A percentile compares a stretch with the other conserved stretches of the same genome.
Conservation (phyloP, 225 moss, liverwort and hornwort genomes). For the Polytrichum commune region DNA sequence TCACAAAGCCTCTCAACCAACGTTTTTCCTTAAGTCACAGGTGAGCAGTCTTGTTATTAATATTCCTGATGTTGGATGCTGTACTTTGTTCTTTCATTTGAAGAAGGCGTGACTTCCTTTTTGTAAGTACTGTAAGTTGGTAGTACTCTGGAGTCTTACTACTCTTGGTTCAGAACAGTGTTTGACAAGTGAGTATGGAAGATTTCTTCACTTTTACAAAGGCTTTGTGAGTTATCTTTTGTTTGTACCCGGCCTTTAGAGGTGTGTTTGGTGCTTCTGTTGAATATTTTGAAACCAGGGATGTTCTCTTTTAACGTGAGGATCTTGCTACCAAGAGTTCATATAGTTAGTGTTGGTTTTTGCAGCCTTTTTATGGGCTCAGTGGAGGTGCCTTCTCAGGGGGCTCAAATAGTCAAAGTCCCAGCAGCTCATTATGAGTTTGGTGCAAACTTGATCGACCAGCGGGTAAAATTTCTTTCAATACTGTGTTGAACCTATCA, state of each 20-base stretch:
- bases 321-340: no score
- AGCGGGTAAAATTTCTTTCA: slow-evolving; percentile 44
- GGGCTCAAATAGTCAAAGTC: slow-evolving; percentile 96
- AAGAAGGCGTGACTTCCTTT: not conserved
- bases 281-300: no score
- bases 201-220: no score
- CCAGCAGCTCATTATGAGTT: slow-evolving; percentile 99
- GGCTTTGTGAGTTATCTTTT: no score
- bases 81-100: not conserved
- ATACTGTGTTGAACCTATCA: no score
- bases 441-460: slow-evolving; percentile 95
- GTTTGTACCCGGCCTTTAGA: no score
- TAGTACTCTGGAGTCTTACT: no score
- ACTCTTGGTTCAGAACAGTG: no score
- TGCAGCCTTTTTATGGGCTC: slow-evolving; percentile 99
- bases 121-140: not conserved
- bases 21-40: slow-evolving; percentile 97
- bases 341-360: not conserved
- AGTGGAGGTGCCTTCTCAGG: slow-evolving; percentile 97
- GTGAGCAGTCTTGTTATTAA: slow-evolving; percentile 14
- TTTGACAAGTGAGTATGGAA: no score
- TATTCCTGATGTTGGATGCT: not conserved
- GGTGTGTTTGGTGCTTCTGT: no score
- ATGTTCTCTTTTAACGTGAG: no score
- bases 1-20: slow-evolving; percentile 97